Conservation (phyloP, 176 grass and related monocot genomes). For the Leersia perrieri region DNA sequence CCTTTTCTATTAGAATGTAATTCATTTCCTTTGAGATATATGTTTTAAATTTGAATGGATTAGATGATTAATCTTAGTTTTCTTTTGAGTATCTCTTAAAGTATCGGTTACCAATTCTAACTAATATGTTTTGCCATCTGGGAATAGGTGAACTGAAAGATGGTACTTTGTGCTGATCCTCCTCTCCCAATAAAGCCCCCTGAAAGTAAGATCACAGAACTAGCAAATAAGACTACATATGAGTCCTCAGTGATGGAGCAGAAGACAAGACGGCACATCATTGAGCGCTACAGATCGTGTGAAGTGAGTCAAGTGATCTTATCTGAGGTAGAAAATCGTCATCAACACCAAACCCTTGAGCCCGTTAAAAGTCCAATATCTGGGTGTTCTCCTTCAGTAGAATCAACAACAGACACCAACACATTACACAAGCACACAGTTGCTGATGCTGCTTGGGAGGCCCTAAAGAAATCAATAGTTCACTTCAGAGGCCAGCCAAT, state of each 20-base stretch:
- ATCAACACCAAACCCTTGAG: constrained; percentile 27
- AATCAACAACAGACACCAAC: constrained; percentile 31
- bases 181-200: background rate
- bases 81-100: constrained; percentile 19
- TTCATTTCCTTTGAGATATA: constrained; percentile 2
- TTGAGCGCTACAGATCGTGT: constrained; percentile 64
- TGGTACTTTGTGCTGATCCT: constrained; percentile 20
- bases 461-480: constrained; percentile 60
- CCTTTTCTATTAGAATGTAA: background rate
- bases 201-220: constrained; percentile 23
- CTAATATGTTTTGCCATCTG: constrained; percentile 1
- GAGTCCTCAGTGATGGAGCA: constrained; percentile 49
- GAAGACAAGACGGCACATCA: constrained; percentile 37
- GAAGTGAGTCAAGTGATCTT: constrained; percentile 33
- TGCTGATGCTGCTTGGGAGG: constrained; percentile 78
- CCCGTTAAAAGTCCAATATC: constrained; percentile 30
- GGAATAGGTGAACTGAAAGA: constrained; percentile 26
- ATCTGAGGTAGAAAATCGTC: constrained; percentile 34
- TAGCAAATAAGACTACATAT: constrained; percentile 19
- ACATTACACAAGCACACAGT: constrained; percentile 34
- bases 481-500: constrained; percentile 65
- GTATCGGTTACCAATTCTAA: background rate
- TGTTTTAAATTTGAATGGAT: background rate
- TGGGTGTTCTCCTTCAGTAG: constrained; percentile 8
- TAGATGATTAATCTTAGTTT: background rate